Evolutionary conservation across 768 basidiomycete species (phyloP).

Genomic region (Fomitopsis serialis): DNA sequence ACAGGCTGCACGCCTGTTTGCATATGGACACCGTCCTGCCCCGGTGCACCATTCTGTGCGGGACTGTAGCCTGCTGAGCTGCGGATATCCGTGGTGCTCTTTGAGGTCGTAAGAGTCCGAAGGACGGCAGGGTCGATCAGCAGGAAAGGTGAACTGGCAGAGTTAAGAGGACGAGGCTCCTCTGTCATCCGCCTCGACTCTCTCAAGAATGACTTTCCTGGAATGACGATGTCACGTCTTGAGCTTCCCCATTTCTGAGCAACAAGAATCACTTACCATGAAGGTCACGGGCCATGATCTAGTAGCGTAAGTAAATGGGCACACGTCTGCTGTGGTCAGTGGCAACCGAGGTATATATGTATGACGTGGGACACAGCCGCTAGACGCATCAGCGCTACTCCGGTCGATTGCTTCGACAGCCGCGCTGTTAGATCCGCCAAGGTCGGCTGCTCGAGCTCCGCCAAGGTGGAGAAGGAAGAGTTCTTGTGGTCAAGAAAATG

Average conservation of each 20-base stretch:
- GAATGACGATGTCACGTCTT: too few species aligned
- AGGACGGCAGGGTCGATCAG: background rate
- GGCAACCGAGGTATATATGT: background rate
- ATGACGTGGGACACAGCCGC: background rate
- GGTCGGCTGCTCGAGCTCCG: background rate
- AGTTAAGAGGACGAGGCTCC: background rate
- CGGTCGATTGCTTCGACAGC: background rate
- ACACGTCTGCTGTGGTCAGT: background rate
- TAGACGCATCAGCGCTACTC: background rate
- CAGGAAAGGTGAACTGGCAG: background rate
- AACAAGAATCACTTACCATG: background rate
- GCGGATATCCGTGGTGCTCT: background rate
- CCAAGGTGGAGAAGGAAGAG: too few species aligned
- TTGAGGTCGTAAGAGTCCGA: background rate
- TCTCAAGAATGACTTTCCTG: background rate
- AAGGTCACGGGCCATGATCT: background rate
- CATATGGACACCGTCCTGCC: background rate
- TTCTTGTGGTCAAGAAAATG: too few species aligned
- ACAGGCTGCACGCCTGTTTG: background rate
- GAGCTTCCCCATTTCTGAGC: too few species aligned
- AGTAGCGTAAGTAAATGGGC: background rate
- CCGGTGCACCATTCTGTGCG: background rate
- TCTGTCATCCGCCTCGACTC: slow-evolving; percentile 1
- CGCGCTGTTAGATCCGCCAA: background rate
- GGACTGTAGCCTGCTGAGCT: background rate